phyloP scores from a whole-genome alignment of 306 rosid species.

The Dicorynia guianensis region DNA sequence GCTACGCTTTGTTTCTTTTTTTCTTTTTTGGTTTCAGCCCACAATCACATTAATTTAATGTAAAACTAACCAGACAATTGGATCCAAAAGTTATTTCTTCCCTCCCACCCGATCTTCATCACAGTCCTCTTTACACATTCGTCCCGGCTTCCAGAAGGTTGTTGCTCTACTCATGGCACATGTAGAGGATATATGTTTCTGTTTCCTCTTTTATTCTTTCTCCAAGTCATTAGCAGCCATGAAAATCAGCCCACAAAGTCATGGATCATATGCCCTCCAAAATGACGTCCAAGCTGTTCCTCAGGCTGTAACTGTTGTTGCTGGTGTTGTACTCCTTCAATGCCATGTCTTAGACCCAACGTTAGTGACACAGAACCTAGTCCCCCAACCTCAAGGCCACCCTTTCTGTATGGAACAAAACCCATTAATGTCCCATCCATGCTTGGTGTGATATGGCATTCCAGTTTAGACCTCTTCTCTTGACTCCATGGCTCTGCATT shows the following conservation, averaged over 20 bases:
- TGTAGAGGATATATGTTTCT: too few species aligned
- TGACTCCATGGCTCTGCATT: constrained; percentile 52
- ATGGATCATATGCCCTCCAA: constrained; percentile 66
- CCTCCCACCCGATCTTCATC: constrained; percentile 5
- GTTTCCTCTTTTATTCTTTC: not conserved
- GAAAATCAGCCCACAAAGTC: constrained; percentile 66
- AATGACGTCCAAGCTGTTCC: constrained; percentile 56
- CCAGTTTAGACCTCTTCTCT: constrained; percentile 72
- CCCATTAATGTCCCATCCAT: constrained; percentile 69
- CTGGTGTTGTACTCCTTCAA: constrained; percentile 60
- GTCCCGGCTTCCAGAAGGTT: too few species aligned
- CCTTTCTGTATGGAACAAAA: constrained; percentile 66
- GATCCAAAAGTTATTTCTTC: not conserved
- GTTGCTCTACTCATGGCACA: too few species aligned
- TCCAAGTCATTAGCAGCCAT: not conserved
- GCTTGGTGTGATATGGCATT: constrained; percentile 54
- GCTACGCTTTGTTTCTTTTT: not conserved
- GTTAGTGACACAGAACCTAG: constrained; percentile 81
- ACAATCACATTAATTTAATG: not conserved
- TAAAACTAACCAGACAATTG: not conserved
- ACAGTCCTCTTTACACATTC: too few species aligned
- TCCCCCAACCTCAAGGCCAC: constrained; percentile 61
- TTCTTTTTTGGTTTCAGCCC: not conserved
- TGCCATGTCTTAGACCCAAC: constrained; percentile 77
- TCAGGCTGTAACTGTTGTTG: constrained; percentile 57